A percentile compares a stretch with the other conserved stretches of the same genome.
These are phyloP conservation scores for Eutrema heterophyllum DNA, from an alignment of 345 rosid species.

Conservation along the genomic window DNA sequence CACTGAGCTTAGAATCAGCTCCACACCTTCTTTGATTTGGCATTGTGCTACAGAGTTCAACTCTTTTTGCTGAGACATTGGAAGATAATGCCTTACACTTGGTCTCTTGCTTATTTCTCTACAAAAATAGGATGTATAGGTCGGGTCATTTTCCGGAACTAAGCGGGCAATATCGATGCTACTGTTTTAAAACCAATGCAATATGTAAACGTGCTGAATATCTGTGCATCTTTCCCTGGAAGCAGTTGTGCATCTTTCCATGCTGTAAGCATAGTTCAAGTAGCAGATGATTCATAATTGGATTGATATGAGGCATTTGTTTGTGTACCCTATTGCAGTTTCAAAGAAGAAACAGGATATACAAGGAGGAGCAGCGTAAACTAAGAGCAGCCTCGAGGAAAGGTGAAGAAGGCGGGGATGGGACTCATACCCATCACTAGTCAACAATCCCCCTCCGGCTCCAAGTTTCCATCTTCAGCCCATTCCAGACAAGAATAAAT, in stretches of 20 bases:
- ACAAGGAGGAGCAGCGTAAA: conserved; percentile 97
- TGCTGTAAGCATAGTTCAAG: background rate
- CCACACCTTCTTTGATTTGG: background rate
- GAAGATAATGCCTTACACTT: background rate
- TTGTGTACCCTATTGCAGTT: conserved; percentile 47
- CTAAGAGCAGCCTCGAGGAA: conserved; percentile 76
- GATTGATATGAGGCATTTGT: background rate
- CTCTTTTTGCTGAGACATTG: background rate
- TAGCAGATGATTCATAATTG: background rate
- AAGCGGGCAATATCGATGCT: background rate
- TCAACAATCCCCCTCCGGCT: conserved; percentile 1
- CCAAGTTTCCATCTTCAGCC: conserved; percentile 10
- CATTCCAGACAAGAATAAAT: conserved; percentile 7
- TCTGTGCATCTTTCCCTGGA: background rate
- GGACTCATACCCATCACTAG: conserved; percentile 38
- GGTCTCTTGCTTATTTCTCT: background rate
- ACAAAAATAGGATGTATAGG: background rate
- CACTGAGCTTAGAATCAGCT: background rate
- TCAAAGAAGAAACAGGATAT: conserved; percentile 85
- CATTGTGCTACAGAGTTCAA: background rate
- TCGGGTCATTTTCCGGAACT: background rate
- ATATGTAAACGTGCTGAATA: background rate
- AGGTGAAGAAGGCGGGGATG: conserved; percentile 47
- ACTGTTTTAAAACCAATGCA: background rate
- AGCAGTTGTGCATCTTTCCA: background rate